Evolutionary conservation across 192 early-diverging fungal genomes (phyloP), one percentile per base, ranked within the genome.

Genomic region (Ramicandelaber brevisporus): DNA sequence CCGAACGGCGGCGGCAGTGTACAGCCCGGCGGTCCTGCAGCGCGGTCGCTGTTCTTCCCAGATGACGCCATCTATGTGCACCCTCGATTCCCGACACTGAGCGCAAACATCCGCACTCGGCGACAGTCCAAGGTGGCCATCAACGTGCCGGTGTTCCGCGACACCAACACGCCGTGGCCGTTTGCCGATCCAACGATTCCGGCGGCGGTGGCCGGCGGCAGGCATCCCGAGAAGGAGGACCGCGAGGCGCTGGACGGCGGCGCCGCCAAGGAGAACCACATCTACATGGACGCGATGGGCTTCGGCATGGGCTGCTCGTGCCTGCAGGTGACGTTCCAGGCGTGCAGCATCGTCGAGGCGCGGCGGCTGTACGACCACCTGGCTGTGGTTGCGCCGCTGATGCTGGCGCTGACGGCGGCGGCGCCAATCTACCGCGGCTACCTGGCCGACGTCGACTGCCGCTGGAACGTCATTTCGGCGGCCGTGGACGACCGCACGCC

Each of bases 261-360:
- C 5, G 71, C 70, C 4, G 90, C 90, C 6, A 50, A 62, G n/a
- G 72, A 73, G 0, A 73, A 84, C 32, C 85, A 90, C 48, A 86
- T 98, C 16, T 98, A 93, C 53, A 80, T 98, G 78, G 92, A 95
- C 38, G 68, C 76, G 11, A 98, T 98, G 92, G 78, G 77, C 33
- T 95, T 98, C 62, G 88, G 92, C 16, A 95, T 95, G 87, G 88
- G 89, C 27, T 89, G 81, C 57, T 87, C 71, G 39, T 98, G 92
- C 43, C 59, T 98, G 14, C 92, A 98, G 47, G 81, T 95, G 45
- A 98, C 92, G 17, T 77, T 98, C 38, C 92, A 98, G 48, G 86
- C 87, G 17, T 79, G 75, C 40, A 77, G 76, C 34, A 69, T 98
- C 3, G 70, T 84, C 41, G 79, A 86, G 48, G 88, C 86, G 10